phyloP scores from a whole-genome alignment of 441 rosid species.

The Omphalea diandra region DNA sequence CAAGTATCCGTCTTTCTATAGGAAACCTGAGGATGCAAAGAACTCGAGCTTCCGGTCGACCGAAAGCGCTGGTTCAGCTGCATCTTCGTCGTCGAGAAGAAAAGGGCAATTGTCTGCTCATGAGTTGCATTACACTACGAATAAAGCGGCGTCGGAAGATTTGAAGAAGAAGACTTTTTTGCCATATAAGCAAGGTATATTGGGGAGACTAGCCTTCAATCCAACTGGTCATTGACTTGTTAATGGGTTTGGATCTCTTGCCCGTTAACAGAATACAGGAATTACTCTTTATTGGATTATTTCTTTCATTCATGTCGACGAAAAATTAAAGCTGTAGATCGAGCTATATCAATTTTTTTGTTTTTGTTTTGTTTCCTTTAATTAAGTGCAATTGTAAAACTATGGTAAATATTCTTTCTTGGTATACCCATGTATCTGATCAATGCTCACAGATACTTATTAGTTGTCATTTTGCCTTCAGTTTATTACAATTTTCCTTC shows the following conservation, averaged over 20 bases:
- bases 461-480: background rate
- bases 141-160: constrained; percentile 67
- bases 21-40: constrained; percentile 56
- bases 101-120: constrained; percentile 62
- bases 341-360: background rate
- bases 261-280: constrained; percentile 7
- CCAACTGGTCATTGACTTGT: constrained; percentile 36
- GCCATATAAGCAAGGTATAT: constrained; percentile 80
- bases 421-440: background rate
- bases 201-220: constrained; percentile 63
- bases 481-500: too few species aligned
- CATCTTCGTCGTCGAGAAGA: constrained; percentile 41
- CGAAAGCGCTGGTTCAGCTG: constrained; percentile 34
- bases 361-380: background rate
- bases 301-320: background rate
- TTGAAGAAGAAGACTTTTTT: constrained; percentile 83
- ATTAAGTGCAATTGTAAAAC: constrained; percentile 8
- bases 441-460: background rate
- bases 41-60: constrained; percentile 46
- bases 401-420: background rate
- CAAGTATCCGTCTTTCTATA: constrained; percentile 47
- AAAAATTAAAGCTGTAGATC: constrained; percentile 8
- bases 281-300: background rate
- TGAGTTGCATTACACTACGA: constrained; percentile 73
- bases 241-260: constrained; percentile 28